Percentiles rank a stretch among this genome's conserved stretches.
Conservation (phyloP, 139 green algal species). For the Eudorina sp. region DNA sequence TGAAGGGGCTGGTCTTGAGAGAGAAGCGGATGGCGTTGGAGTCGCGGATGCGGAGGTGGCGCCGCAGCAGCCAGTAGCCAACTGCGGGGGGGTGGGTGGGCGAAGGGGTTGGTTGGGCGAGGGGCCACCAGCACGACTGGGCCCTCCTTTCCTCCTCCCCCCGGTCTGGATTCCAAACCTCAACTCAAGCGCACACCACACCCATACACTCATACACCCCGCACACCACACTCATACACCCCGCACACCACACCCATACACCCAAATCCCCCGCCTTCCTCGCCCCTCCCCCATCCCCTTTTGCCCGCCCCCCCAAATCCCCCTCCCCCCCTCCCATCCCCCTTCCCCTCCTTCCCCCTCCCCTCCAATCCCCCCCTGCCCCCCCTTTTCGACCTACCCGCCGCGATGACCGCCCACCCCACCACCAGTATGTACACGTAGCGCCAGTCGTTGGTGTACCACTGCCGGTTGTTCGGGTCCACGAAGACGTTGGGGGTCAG, state of each 20-base stretch:
- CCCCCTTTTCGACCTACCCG: not conserved
- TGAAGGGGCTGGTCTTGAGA: constrained; percentile 30
- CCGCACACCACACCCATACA: too few species aligned
- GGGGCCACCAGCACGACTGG: not conserved
- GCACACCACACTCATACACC: too few species aligned
- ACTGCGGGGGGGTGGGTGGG: not conserved
- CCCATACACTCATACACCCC: too few species aligned
- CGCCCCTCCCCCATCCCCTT: too few species aligned
- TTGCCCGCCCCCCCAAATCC: too few species aligned
- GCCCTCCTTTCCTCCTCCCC: too few species aligned
- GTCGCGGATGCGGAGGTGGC: not conserved
- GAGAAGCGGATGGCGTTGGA: constrained; percentile 14
- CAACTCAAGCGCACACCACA: too few species aligned
- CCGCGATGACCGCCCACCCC: not conserved
- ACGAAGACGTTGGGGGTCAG: constrained; percentile 14
- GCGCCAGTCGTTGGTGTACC: constrained; percentile 14
- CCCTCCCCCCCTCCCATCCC: too few species aligned
- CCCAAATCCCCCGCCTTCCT: too few species aligned
- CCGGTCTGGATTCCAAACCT: too few species aligned
- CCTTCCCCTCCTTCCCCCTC: too few species aligned
- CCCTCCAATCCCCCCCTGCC: not conserved
- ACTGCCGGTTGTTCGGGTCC: constrained; percentile 36
- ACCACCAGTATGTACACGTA: constrained; percentile 18
- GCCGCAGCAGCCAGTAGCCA: constrained; percentile 1
- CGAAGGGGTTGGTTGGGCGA: not conserved